Base-by-base conservation (phyloP, 192 early-diverging fungal species). In the Umbelopsis vinacea region DNA sequence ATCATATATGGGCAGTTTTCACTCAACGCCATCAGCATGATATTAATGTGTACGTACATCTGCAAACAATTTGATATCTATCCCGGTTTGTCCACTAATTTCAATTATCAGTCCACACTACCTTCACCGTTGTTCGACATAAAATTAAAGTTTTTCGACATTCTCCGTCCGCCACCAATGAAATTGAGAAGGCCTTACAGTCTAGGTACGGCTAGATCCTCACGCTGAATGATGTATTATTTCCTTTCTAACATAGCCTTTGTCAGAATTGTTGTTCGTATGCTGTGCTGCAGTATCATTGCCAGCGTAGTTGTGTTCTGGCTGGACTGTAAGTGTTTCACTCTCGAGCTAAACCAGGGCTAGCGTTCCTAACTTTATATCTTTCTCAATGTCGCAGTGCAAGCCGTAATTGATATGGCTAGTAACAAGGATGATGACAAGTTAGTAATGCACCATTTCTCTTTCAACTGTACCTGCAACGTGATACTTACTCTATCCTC, bases 241-340 rank as follows among this genome's bases (percentile, higher is more conserved):
- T 10, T 22, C 3, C 3, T 29, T 5, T 17, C 57, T 33, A 63
- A 63, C 17, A 19, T 54, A 3, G 23, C 23, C 33, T 37, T 2
- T 63, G 17, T 12, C n/a, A 63, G 57, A 63, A 63, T 63, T 19
- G 57, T 63, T 37, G 29, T 63, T n/a, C 26, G 57, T n/a, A 63
- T 63, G 57, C 14, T 63, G 33, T 63, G 33, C 35, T 63, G 57
- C 57, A 63, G 57, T 15, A 37, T 37, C 6, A 37, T 63, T 29
- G 57, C 57, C 37, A 26, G 23, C 15, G 15, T 63, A 37, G 26
- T 63, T 5, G 57, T 63, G 0, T 19, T 63, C 23, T 63, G 57
- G 57, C 33, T 63, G 11, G 57, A 63, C 33, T 37, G 48, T 50
- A 50, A 10, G 48, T 15, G 11, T 4, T 43, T 43, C 6, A 43